Percentiles rank a stretch among this genome's conserved stretches.
Conservation (phyloP, 345 rosid species). For the Populus alba region DNA sequence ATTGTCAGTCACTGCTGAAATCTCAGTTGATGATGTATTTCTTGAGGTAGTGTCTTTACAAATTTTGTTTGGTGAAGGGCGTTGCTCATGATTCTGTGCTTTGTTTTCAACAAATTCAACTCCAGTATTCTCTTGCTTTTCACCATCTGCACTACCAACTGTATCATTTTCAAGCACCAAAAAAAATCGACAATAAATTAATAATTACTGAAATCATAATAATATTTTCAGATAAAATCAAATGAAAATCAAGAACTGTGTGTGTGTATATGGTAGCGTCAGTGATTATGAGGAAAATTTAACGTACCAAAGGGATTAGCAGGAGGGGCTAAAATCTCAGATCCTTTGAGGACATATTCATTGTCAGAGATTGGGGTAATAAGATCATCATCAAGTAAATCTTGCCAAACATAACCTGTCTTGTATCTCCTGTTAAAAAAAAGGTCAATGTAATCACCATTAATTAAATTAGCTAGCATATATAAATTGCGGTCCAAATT, state of each 20-base stretch:
- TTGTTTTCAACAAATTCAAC: slow-evolving; percentile 6
- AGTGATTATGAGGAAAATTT: not conserved
- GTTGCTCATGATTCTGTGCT: slow-evolving; percentile 5
- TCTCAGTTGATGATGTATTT: slow-evolving; percentile 13
- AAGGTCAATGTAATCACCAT: not conserved
- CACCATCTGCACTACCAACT: not conserved
- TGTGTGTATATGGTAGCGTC: not conserved
- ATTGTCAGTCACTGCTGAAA: slow-evolving; percentile 43
- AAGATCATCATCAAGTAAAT: slow-evolving; percentile 66
- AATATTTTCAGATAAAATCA: not conserved
- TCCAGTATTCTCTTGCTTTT: slow-evolving; percentile 12
- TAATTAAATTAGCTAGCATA: not conserved
- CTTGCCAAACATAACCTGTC: slow-evolving; percentile 77
- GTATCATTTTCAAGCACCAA: not conserved
- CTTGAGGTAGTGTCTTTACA: not conserved
- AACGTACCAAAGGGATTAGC: slow-evolving; percentile 22
- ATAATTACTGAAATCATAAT: not conserved
- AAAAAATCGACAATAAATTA: not conserved
- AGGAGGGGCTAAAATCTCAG: slow-evolving; percentile 28
- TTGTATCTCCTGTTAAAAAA: slow-evolving; percentile 50
- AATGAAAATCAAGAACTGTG: not conserved
- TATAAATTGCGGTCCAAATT: not conserved
- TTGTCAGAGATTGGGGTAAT: slow-evolving; percentile 67
- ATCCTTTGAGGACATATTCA: slow-evolving; percentile 77
- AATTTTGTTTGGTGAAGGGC: not conserved